A percentile compares a stretch with the other conserved stretches of the same genome.
Evolutionary conservation across 495 filamentous ascomycete species (phyloP).

Genomic region (Penicillium coprophilum): DNA sequence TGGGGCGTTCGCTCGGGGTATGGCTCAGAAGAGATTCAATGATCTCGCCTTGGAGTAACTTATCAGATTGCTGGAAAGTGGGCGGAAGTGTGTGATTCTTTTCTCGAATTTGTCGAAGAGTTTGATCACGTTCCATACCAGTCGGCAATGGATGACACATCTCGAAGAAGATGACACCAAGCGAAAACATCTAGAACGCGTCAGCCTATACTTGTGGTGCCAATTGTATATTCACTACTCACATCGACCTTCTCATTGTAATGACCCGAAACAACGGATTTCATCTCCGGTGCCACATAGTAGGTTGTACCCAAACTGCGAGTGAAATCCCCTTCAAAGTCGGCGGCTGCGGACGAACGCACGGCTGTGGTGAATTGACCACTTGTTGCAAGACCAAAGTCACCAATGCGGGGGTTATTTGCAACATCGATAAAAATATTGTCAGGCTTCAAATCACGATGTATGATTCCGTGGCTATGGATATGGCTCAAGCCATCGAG

Average conservation of each 20-base stretch:
- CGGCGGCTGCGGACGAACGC: conserved; percentile 43
- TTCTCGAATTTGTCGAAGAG: conserved; percentile 68
- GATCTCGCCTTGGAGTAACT: conserved; percentile 69
- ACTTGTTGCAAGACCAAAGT: conserved; percentile 92
- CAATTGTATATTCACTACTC: conserved; percentile 32
- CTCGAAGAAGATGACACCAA: conserved; percentile 97
- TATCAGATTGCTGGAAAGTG: conserved; percentile 74
- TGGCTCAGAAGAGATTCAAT: conserved; percentile 79
- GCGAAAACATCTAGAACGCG: conserved; percentile 78
- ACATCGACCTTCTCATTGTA: conserved; percentile 95
- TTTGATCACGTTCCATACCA: conserved; percentile 84
- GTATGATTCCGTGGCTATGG: conserved; percentile 87
- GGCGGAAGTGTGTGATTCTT: conserved; percentile 65
- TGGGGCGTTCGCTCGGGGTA: conserved; percentile 75
- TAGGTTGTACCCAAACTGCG: conserved; percentile 91
- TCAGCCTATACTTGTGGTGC: conserved; percentile 10
- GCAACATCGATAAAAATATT: conserved; percentile 94
- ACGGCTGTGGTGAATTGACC: conserved; percentile 66
- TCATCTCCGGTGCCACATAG: conserved; percentile 92
- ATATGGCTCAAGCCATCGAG: conserved; percentile 89
- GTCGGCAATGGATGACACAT: conserved; percentile 84
- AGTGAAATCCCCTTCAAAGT: conserved; percentile 63
- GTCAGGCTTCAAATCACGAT: conserved; percentile 96
- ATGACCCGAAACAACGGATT: conserved; percentile 63
- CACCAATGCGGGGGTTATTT: conserved; percentile 90